Evolutionary conservation across 139 green algal genomes (phyloP), one percentile per base, ranked within the genome.

Genomic region (Micractinium conductrix): DNA sequence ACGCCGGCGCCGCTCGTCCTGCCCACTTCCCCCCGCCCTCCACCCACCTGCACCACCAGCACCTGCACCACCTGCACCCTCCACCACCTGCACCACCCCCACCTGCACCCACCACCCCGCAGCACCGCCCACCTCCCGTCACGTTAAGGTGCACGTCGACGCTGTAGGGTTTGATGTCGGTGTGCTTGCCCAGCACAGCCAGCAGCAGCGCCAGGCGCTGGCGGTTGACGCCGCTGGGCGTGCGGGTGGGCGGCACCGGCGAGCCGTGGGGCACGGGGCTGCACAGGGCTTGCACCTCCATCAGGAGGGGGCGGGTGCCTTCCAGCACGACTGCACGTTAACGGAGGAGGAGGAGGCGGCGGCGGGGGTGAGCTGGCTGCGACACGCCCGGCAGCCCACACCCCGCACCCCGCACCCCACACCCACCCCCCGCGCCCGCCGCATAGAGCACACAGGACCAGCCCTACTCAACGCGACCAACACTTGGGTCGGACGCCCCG

Each of bases 281-380:
- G 83, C 91, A 95, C n/a, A 97, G 89, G 44, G 95, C 96, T 85
- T 98, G 96, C 2, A 98, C 88, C 83, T 98, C 96, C 42, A 98
- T 60, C 75, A 98, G 88, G 70, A 98, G 70, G 1, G 95, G 94
- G 14, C 96, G 91, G 12, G 88, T 93, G 17, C 94, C 95, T 76
- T 98, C 91, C 73, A 98, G 70, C 24, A 89, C 84, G 17, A 97
- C 93, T 30, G 91, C 92, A 5, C 98, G 87, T 62, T 4, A 2
- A 21, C 26, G 53, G 5, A 21, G 2, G 53, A 24, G 53, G 5
- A 58, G 48, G 48, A 58, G 48, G 48, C n/a, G n/a, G n/a, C n/a
- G n/a, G 48, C 10, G 48, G 48, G 48, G 48, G 48, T 10, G 48
- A 58, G n/a, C n/a, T n/a, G n/a, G n/a, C n/a, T n/a, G n/a, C n/a